Evolutionary conservation across 1,284 basidiomycete species (phyloP), one percentile per base, ranked within the genome.

Genomic region (Lentinus polychrous): DNA sequence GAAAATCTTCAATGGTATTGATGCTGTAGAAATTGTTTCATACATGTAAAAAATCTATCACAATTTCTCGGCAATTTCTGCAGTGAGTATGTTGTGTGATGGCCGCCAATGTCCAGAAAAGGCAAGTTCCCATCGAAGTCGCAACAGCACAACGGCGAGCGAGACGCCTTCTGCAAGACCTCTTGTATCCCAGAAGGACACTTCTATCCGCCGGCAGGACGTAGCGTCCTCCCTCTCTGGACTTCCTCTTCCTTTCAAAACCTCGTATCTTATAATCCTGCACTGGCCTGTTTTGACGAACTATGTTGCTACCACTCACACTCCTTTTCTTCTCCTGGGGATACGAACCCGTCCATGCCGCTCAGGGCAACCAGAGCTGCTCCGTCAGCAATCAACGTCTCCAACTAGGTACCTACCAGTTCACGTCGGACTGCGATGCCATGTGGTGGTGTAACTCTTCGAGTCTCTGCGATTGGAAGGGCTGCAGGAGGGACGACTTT

Each of bases 401-500:
- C 32, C 80, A 88, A 62, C 63, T 72, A 12, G 81, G 81, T 53
- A 89, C 87, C 11, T 87, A 79, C 65, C 80, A 86, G 60, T 86
- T 91, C 67, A 78, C 76, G 63, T 77, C 76, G 53, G 86, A 92
- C 60, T 92, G 90, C 67, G 79, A 86, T 61, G 68, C 79, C 0
- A 71, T 73, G 49, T 83, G 76, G 11, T 92, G 75, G 68, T 92
- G 87, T 66, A 72, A 74, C 8, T 58, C 69, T 24, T 70, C 71
- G 49, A 69, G 72, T 37, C 75, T 71, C 12, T 94, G 91, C 64
- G 64, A 72, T 32, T 63, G 67, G 46, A 85, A 81, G 59, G 75
- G 79, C 6, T 94, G 90, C 65, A 74, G 91, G 53, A 77, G 66
- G 52, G 89, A 93, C 62, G 79, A 86, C 47, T 91, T 75, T 60